Base-by-base conservation (phyloP, 305 asterid species). In the Petunia hybrid region DNA sequence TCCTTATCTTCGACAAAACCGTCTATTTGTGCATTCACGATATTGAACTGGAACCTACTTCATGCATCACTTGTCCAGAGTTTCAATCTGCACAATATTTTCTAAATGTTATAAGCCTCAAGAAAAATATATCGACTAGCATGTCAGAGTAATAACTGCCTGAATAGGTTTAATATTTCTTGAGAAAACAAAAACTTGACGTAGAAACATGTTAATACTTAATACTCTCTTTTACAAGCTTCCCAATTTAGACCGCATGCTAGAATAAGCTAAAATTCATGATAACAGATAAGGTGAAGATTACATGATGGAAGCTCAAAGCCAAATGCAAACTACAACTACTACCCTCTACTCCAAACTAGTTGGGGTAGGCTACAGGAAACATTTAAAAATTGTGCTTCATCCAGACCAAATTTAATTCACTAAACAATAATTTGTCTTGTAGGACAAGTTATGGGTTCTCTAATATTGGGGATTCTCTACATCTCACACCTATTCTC, bases 1-100 rank as follows among this genome's bases (percentile, higher is more conserved):
- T 40, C 73, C 31, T 22, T 22, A 66, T 66, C 73, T 66, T 66
- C 40, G 48, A 40, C 12, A 13, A 66, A 66, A 66, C 74, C 14
- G 36, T 40, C 51, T 66, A 66, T 41, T 40, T n/a, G 10, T 38
- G 31, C 31, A 64, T 38, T 64, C 70, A 64, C 38, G 13, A 64
- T 64, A 36, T 41, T 41, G 13, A 40, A 66, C 6, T 66, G 53
- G 36, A 66, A 14, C 13, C 13, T 40, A 41, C 39, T 66, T 66
- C 74, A 14, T 9, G 13, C 14, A 3, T 66, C 31, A 66, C 53
- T 6, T 66, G 35, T 5, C 63, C 9, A 4, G 53, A 7, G 9
- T 46, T 46, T 46, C 53, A 46, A 6, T 46, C 8, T 5, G 7
- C 63, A 4, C 63, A n/a, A 57, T 14, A 57, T 57, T n/a, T 57